These are phyloP conservation scores for Lipomyces yamadae DNA, from an alignment of 805 yeast species.

Conservation along the genomic window DNA sequence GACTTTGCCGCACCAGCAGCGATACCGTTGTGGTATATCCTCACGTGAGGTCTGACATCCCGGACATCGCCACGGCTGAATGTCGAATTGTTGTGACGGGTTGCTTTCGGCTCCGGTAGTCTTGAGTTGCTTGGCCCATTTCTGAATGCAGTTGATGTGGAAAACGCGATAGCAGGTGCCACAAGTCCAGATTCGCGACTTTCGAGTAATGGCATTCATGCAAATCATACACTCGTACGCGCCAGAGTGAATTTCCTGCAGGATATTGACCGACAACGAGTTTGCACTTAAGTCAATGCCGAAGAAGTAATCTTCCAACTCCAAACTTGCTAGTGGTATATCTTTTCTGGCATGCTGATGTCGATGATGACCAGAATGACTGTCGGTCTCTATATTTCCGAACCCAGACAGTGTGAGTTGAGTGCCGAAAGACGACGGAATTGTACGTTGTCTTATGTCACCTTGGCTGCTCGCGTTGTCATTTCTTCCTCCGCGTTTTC, in stretches of 20 bases:
- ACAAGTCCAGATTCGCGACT: constrained; percentile 80
- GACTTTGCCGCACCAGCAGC: constrained; percentile 89
- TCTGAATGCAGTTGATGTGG: constrained; percentile 80
- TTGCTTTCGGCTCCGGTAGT: constrained; percentile 19
- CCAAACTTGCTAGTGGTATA: constrained; percentile 15
- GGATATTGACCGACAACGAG: constrained; percentile 26
- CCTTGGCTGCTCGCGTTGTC: background rate
- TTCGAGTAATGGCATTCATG: constrained; percentile 74
- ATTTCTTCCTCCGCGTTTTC: background rate
- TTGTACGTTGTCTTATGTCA: background rate
- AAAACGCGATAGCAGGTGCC: constrained; percentile 76
- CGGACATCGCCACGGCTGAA: constrained; percentile 80
- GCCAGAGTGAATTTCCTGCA: constrained; percentile 30
- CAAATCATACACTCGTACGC: constrained; percentile 79
- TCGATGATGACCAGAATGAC: background rate
- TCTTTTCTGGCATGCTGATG: background rate
- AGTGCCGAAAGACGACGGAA: constrained; percentile 43
- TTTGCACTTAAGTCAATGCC: constrained; percentile 18
- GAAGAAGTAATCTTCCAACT: constrained; percentile 25
- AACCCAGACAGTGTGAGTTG: constrained; percentile 3
- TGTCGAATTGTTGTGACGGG: constrained; percentile 8
- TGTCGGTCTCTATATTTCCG: background rate
- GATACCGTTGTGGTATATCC: constrained; percentile 60
- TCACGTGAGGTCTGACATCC: constrained; percentile 62
- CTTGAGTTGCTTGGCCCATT: constrained; percentile 83